Percentiles rank a stretch among this genome's conserved stretches.
Evolutionary conservation across 2,329 filamentous ascomycete species (phyloP).

Genomic region (Aureobasidium sp.): DNA sequence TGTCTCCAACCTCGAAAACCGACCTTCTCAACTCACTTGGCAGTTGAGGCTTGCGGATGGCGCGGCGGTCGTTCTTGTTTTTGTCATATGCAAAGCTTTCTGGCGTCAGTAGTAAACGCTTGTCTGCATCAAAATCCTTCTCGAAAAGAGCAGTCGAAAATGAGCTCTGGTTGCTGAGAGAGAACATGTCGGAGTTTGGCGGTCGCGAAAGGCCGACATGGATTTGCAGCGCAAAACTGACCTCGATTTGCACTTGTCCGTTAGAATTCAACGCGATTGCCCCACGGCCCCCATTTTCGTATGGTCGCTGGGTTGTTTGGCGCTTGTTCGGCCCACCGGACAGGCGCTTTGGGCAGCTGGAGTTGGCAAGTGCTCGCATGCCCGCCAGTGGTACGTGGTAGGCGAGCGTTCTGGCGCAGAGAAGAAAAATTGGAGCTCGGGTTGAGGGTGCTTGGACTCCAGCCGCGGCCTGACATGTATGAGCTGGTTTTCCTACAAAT

Average conservation of each 20-base stretch:
- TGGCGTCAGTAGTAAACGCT: neutral
- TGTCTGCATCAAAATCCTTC: neutral
- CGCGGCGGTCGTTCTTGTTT: neutral
- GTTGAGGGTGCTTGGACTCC: conserved; percentile 5
- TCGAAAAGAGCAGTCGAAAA: neutral
- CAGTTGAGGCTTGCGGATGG: conserved; percentile 10
- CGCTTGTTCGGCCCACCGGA: conserved; percentile 9
- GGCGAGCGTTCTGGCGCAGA: neutral
- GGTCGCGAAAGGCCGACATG: neutral
- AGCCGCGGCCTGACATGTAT: neutral
- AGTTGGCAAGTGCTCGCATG: conserved; percentile 12
- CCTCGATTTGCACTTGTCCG: neutral
- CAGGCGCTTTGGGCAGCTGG: conserved; percentile 4
- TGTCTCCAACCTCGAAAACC: neutral
- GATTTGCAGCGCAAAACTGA: too few relatives aligned
- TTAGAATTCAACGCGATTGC: conserved; percentile 10
- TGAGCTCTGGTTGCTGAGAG: neutral
- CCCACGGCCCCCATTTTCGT: conserved; percentile 6
- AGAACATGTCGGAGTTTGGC: neutral
- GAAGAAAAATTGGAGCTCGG: conserved; percentile 3
- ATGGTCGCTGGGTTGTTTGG: conserved; percentile 6
- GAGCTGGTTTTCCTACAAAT: conserved; percentile 5
- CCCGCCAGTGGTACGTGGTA: neutral
- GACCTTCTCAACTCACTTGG: conserved; percentile 3
- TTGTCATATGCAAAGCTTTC: conserved; percentile 9